phyloP scores from a whole-genome alignment of 1,139 yeast species.

The Keqinozyma sinolaborantium region DNA sequence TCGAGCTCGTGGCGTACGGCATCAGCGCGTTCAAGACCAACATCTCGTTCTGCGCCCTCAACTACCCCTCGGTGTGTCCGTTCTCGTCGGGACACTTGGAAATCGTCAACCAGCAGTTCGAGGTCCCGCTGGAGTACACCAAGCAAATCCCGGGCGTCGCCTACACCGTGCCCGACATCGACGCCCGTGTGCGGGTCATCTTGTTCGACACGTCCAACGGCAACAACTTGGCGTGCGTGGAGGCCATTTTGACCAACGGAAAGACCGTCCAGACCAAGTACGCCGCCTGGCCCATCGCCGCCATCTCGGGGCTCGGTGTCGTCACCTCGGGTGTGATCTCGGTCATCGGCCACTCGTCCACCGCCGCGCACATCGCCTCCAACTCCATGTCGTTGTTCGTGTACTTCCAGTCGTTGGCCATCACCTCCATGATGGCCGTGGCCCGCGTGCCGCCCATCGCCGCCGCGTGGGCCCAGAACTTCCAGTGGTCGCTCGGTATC shows the following conservation, averaged over 20 bases:
- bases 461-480: conserved; percentile 97
- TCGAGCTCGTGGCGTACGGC: conserved; percentile 82
- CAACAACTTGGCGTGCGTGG: conserved; percentile 77
- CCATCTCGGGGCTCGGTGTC: conserved; percentile 83
- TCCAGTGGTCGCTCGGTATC: conserved; percentile 94
- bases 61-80: conserved; percentile 67
- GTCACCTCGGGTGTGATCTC: conserved; percentile 85
- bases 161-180: conserved; percentile 88
- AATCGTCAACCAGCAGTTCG: conserved; percentile 47
- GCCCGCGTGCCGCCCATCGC: conserved; percentile 93
- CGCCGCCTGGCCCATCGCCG: conserved; percentile 97
- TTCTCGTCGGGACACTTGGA: conserved; percentile 84
- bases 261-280: conserved; percentile 92
- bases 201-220: conserved; percentile 43
- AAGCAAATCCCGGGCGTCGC: conserved; percentile 74
- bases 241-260: conserved; percentile 81
- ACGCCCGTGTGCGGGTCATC: conserved; percentile 80
- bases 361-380: conserved; percentile 96
- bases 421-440: conserved; percentile 95
- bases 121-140: conserved; percentile 40
- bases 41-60: conserved; percentile 61
- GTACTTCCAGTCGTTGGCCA: conserved; percentile 91
- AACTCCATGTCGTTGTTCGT: conserved; percentile 89
- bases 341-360: conserved; percentile 82
- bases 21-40: conserved; percentile 54